Evolutionary conservation across 495 filamentous ascomycete species (phyloP), one percentile per base, ranked within the genome.

Genomic region (Pseudoneurospora amorphoporcata): DNA sequence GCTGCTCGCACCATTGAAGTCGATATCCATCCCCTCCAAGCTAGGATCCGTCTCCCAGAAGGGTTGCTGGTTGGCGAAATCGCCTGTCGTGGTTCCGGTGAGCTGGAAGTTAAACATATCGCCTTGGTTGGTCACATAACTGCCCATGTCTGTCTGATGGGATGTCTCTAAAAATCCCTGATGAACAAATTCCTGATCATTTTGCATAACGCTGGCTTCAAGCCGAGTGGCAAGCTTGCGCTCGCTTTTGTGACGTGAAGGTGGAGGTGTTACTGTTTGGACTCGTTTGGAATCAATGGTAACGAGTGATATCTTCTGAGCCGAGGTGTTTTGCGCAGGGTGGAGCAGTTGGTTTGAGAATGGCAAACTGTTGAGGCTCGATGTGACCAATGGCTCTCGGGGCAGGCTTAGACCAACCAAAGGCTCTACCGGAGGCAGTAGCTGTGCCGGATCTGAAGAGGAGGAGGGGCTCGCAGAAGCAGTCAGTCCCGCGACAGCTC

Each of bases 21-120:
- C 87, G 12, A 90, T 81, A 70, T 86, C 86, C 86, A 90, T 88
- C 12, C 80, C 84, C 70, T 78, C 81, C 77, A 86, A 83, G 72
- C 79, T 81, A 2, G 84, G 75, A 68, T 89, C 86, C 16, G 90
- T 84, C 73, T 94, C 93, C 92, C 92, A 95, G 77, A 94, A 94
- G 37, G 90, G 79, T 70, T 88, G 87, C 47, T 90, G 86, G 73
- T 90, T 88, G 8, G 86, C 86, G 72, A 90, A 90, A 9, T 91
- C 89, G 29, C 90, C 92, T 7, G 89, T 86, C 43, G 90, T 88
- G 1, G 93, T 89, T 39, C 92, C 91, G 3, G 92, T 87, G 72
- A 91, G 86, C 12, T 87, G 87, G 74, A 93, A 90, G 38, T 88
- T 87, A 75, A 94, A 93, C 77, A 86, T 79, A 69, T 85, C 83